Evolutionary conservation across 805 yeast genomes (phyloP), one percentile per base, ranked within the genome.

Genomic region (Cyberlindnera mycetangii): DNA sequence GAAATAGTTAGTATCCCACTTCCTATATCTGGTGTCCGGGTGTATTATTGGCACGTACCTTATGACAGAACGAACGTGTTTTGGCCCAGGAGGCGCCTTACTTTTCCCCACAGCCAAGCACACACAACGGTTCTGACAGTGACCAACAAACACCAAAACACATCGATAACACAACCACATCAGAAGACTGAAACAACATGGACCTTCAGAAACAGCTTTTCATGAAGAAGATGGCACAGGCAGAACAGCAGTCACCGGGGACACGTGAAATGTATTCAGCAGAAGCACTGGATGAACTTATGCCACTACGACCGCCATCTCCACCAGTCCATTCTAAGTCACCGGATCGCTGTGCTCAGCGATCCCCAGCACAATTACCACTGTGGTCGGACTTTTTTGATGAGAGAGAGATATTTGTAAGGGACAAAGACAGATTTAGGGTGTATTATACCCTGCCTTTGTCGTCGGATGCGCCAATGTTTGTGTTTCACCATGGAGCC

Each of bases 401-500:
- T 2, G 32, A 48, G 14, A 60, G 62, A 27, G 64, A 63, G 7
- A 22, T 19, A 15, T 55, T 42, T 8, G 28, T 22, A 2, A 51
- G 54, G 16, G 42, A 47, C 0, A 27, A 59, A 1, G 66, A 66
- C 0, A 37, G 46, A 7, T 77, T 81, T 58, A 76, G 81, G 47
- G 75, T 80, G 0, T 86, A 81, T 59, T 85, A 71, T 52, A 68
- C 68, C 8, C 69, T 78, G 0, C 90, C 95, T 0, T 48, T 54
- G 7, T 42, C 53, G 0, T 48, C 55, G 1, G 55, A 58, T 0
- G 59, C 70, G 0, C 89, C 95, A 0, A 55, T 89, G 1, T 80
- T 86, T 53, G 66, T 93, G 2, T 80, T 82, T 53, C 93, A 88
- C 52, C 99, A 93, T 63, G 99, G 99, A 2, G 97, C 97, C 1